Conservation (phyloP, 495 filamentous ascomycete species). For the Penicillium coffeae region DNA sequence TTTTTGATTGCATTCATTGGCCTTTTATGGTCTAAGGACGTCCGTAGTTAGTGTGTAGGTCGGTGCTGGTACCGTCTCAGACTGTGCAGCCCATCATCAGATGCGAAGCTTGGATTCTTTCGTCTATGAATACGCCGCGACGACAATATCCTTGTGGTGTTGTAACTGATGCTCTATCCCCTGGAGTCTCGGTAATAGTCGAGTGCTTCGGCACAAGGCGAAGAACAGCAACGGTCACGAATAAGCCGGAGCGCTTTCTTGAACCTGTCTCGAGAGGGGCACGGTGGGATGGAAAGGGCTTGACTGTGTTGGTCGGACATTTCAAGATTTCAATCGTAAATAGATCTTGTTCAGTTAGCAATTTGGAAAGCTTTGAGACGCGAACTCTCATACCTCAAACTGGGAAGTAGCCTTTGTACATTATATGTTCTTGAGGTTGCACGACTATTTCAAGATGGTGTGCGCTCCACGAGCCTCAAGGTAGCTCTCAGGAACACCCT, state of each 20-base stretch:
- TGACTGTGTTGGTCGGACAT: slow-evolving; percentile 81
- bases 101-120: background rate
- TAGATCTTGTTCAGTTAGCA: background rate
- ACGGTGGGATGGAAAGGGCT: slow-evolving; percentile 76
- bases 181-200: slow-evolving; percentile 52
- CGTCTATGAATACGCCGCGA: slow-evolving; percentile 40
- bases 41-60: no score
- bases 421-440: no score
- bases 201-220: slow-evolving; percentile 49
- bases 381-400: slow-evolving; percentile 3
- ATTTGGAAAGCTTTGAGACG: no score
- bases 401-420: background rate
- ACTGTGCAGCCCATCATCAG: no score
- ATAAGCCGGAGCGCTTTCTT: slow-evolving; percentile 95
- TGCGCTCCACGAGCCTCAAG: slow-evolving; percentile 87
- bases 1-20: background rate
- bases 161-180: slow-evolving; percentile 52
- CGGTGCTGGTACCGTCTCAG: no score
- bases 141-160: slow-evolving; percentile 48
- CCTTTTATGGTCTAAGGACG: background rate
- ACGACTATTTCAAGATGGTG: slow-evolving; percentile 75
- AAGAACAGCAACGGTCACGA: slow-evolving; percentile 65
- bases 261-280: slow-evolving; percentile 70
- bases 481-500: slow-evolving; percentile 79
- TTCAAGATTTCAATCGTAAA: background rate